Evolutionary conservation across 2,329 filamentous ascomycete genomes (phyloP), one percentile per base, ranked within the genome.

Genomic region (Apiospora aurea): DNA sequence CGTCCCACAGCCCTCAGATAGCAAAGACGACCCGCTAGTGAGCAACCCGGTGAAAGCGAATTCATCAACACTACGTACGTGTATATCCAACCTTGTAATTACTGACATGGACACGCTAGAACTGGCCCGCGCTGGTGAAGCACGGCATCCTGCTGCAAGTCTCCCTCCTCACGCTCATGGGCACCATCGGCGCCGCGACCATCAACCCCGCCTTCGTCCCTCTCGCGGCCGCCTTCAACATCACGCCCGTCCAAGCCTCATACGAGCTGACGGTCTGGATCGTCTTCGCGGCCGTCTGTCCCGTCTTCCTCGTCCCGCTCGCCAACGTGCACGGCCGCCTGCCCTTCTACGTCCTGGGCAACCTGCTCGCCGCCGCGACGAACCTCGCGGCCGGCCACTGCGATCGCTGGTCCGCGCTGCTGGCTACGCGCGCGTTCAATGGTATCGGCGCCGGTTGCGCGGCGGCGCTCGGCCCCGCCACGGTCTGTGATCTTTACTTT

Each of bases 211-310:
- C 80, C 4, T 80, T 80, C 57, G 75, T 80, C 14, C 77, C 77
- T 1, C 70, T 81, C 1, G 76, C 75, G 24, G 75, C 76, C 46
- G 75, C 78, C 18, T 80, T 81, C 72, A n/a, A 75, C 41, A 79
- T 80, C 67, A 78, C 77, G 14, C 73, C 77, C 0, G 78, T 81
- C 5, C 64, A 79, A 72, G 79, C 78, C 10, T 79, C 79, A 4
- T 81, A 81, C 51, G 74, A 79, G 71, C 76, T 80, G 29, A 82
- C 81, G 2, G 76, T 82, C 13, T 77, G 77, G 67, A 81, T 83
- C 67, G 74, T 80, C 43, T 79, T 80, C 67, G 79, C 77, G 21
- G 81, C 80, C 3, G 69, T 81, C 8, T 77, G 76, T n/a, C 81
- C 81, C 2, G 73, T 76, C 13, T 41, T 76, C 18, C 69, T 75